Conservation (phyloP, 495 filamentous ascomycete species). For the Cryomyces minteri region DNA sequence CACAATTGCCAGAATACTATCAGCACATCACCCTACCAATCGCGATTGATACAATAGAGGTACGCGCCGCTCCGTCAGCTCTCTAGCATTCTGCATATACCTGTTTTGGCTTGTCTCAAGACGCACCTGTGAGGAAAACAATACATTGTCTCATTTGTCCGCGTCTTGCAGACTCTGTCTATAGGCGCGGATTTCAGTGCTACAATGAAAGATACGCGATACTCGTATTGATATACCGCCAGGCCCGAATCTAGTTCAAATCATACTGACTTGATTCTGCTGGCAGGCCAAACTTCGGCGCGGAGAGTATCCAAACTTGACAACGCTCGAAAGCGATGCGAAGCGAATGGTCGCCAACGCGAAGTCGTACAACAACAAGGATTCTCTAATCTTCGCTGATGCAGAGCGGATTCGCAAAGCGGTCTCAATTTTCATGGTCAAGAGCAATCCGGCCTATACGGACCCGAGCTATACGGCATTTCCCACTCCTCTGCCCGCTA, state of each 20-base stretch:
- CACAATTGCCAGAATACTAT: slow-evolving; percentile 54
- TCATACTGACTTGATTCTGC: background rate
- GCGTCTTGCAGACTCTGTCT: too few relatives aligned
- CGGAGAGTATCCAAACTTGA: slow-evolving; percentile 40
- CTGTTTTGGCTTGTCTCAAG: too few relatives aligned
- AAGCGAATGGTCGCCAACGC: slow-evolving; percentile 65
- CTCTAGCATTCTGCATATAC: too few relatives aligned
- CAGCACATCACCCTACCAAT: slow-evolving; percentile 52
- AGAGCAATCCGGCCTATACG: slow-evolving; percentile 55
- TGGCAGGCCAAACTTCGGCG: slow-evolving; percentile 38
- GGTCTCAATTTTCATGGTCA: slow-evolving; percentile 55
- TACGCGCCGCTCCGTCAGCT: slow-evolving; percentile 8
- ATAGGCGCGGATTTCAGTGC: too few relatives aligned
- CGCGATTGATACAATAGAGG: slow-evolving; percentile 53
- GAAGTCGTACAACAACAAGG: slow-evolving; percentile 50
- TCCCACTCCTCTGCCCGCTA: slow-evolving; percentile 39
- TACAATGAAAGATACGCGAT: too few relatives aligned
- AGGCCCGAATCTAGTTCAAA: background rate
- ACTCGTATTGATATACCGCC: too few relatives aligned
- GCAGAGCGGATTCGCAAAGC: slow-evolving; percentile 60
- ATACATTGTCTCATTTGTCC: too few relatives aligned
- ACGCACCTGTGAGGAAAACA: too few relatives aligned
- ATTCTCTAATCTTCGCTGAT: slow-evolving; percentile 47
- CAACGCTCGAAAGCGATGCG: slow-evolving; percentile 49
- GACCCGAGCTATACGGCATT: slow-evolving; percentile 37